Evolutionary conservation across 352 stramenopile species (phyloP).

Genomic region (Globisporangium sylvaticum): DNA sequence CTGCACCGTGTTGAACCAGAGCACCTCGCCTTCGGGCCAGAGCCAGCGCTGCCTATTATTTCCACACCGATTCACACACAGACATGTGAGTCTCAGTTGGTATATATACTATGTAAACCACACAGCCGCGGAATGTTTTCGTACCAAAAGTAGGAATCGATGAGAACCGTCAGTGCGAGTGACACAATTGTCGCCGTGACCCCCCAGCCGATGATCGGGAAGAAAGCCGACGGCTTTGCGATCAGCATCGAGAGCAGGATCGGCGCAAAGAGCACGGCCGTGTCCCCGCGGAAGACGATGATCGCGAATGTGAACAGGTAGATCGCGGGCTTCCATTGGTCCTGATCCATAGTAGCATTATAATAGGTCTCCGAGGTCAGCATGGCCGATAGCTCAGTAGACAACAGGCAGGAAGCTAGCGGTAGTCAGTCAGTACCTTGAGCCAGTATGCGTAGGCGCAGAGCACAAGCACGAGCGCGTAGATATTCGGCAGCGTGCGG

Average conservation of each 20-base stretch:
- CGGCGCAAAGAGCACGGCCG: constrained; percentile 93
- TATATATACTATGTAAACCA: background rate
- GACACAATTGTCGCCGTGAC: constrained; percentile 63
- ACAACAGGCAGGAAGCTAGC: background rate
- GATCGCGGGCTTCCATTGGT: constrained; percentile 47
- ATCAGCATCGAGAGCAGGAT: constrained; percentile 91
- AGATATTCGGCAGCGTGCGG: constrained; percentile 96
- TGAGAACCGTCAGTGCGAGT: constrained; percentile 77
- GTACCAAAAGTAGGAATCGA: constrained; percentile 94
- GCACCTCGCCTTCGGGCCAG: constrained; percentile 97
- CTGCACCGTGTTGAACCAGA: constrained; percentile 96
- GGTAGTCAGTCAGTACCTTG: constrained; percentile 14
- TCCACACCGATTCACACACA: background rate
- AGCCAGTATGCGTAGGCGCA: constrained; percentile 64
- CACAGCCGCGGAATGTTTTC: background rate
- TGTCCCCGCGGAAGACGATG: constrained; percentile 96
- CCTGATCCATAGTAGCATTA: constrained; percentile 8
- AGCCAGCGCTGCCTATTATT: constrained; percentile 71
- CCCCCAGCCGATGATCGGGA: constrained; percentile 81
- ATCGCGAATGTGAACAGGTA: constrained; percentile 90
- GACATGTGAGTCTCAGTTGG: background rate
- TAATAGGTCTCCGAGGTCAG: background rate
- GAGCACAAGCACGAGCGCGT: constrained; percentile 88
- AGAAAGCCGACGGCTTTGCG: constrained; percentile 51
- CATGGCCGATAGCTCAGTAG: background rate